Base-by-base conservation (phyloP, 2,329 filamentous ascomycete genomes). In the Cryoendolithus antarcticus region DNA sequence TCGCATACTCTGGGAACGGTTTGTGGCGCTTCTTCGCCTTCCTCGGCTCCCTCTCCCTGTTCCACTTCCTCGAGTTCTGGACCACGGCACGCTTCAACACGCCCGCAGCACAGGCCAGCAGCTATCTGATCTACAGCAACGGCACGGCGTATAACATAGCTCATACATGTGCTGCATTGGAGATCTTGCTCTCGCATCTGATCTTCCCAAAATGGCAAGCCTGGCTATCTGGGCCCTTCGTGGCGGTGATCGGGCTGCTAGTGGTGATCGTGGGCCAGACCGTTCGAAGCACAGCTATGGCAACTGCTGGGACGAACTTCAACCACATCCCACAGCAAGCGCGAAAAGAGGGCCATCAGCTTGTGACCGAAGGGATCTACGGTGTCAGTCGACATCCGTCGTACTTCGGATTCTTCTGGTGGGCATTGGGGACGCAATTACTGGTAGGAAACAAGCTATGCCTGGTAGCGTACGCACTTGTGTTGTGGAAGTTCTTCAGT, bases 391-490 rank as follows among this genome's bases (percentile, higher is more conserved):
- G 91, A 15, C 91, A 98, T 61, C 91, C 91, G 9, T 82, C 82
- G 43, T 98, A 98, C 63, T 95, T 96, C 65, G 91, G 89, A 3
- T 98, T 95, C 66, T 98, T 94, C 62, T 96, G 86, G 78, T 98
- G 89, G 89, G 86, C 84, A 0, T 56, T 96, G n/a, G 91, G 91
- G 4, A 94, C 88, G 9, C 91, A 98, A 67, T 57, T 96, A 32
- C 76, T 93, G 39, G 69, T 95, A 47, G 89, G 89, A 12, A 98
- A 98, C 62, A 63, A 73, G 7, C 48, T 93, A 2, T 93, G 86
- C 58, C 76, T 93, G 41, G 49, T 79, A 5, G 82, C 63, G 2
- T 96, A 93, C 65, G 63, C 75, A 0, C 59, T 71, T 6, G 81
- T 93, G 9, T 61, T 98, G 49, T 95, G 85, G 85, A 70, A 66